phyloP scores from a whole-genome alignment of 1,139 yeast genomes.

The Yamadazyma conglobata region DNA sequence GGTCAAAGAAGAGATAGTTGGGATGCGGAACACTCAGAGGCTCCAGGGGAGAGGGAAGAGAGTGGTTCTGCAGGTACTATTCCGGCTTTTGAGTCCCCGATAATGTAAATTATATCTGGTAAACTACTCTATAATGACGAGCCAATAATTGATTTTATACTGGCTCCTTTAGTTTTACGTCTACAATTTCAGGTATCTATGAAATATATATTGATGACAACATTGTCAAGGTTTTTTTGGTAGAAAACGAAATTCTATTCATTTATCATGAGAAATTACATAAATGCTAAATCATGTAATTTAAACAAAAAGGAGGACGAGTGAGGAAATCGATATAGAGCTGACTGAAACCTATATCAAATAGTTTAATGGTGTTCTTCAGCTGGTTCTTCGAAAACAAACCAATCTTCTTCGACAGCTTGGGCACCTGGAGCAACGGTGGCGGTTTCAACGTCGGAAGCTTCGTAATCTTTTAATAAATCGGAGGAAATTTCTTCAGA shows the following conservation, averaged over 20 bases:
- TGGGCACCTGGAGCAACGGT: conserved; percentile 40
- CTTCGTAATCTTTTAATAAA: conserved; percentile 71
- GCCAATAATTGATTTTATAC: too few species aligned
- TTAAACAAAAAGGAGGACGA: too few species aligned
- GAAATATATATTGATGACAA: background rate
- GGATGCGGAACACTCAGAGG: too few species aligned
- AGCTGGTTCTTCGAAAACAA: conserved; percentile 67
- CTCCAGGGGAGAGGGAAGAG: too few species aligned
- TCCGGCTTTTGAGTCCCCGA: too few species aligned
- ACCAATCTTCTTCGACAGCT: conserved; percentile 70
- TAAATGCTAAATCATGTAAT: background rate
- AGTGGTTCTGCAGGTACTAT: too few species aligned
- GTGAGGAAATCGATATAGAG: too few species aligned
- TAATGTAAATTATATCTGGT: too few species aligned
- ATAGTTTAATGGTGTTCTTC: conserved; percentile 54
- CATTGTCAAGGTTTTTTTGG: background rate
- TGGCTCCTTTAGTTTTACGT: too few species aligned
- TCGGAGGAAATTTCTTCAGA: conserved; percentile 70
- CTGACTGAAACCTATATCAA: too few species aligned
- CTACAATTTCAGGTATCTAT: background rate
- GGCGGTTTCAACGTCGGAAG: conserved; percentile 65
- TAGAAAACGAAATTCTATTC: conserved; percentile 1
- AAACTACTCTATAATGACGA: too few species aligned
- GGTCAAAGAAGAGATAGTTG: too few species aligned
- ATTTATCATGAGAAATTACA: conserved; percentile 1